These are phyloP conservation scores for Pichia sp. DNA, from an alignment of 1,139 yeast genomes.

Conservation along the genomic window DNA sequence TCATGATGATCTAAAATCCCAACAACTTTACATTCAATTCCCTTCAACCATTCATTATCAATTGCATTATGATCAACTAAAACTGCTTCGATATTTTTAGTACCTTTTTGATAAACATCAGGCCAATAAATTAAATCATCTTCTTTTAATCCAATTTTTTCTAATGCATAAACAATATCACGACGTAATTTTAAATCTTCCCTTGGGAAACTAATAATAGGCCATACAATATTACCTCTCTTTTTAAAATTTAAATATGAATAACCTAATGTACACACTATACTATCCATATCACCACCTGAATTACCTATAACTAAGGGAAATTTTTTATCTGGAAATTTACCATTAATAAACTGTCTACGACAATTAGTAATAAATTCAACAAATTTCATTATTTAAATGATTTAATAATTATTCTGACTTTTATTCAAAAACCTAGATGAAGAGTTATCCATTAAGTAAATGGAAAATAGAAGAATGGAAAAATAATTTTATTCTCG, in stretches of 20 bases:
- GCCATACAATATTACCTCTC: constrained; percentile 35
- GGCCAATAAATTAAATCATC: constrained; percentile 64
- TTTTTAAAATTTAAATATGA: constrained; percentile 39
- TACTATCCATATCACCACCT: constrained; percentile 82
- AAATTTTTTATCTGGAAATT: no score
- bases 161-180: constrained; percentile 57
- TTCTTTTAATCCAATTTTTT: constrained; percentile 41
- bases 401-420: no score
- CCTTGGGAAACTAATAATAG: constrained; percentile 67
- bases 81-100: constrained; percentile 24
- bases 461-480: no score
- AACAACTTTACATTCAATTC: constrained; percentile 41
- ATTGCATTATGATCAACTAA: constrained; percentile 73
- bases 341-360: no score
- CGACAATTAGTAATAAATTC: background rate
- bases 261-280: constrained; percentile 64
- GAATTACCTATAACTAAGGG: constrained; percentile 75
- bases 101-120: constrained; percentile 20
- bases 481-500: no score
- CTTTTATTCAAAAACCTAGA: no score
- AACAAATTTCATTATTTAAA: background rate
- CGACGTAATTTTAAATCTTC: constrained; percentile 62
- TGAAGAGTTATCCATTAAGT: no score
- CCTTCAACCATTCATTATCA: constrained; percentile 18
- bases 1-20: constrained; percentile 85